Conservation (phyloP, 495 filamentous ascomycete genomes). For the Parathielavia hyrcaniae region DNA sequence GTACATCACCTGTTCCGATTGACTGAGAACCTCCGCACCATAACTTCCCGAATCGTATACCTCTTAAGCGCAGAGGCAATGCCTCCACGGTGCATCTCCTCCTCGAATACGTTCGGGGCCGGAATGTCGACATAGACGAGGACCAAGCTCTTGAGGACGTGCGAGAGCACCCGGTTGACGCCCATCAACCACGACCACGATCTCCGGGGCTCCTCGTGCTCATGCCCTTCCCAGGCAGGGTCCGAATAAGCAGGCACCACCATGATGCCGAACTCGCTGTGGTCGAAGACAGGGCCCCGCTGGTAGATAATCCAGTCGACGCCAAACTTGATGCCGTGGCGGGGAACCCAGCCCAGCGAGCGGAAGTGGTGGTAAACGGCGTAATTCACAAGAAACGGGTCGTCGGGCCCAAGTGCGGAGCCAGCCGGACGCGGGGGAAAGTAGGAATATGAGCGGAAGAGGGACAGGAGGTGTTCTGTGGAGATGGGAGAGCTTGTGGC, state of each 20-base stretch:
- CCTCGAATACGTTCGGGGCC: constrained; percentile 49
- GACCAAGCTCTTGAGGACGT: constrained; percentile 82
- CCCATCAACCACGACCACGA: constrained; percentile 93
- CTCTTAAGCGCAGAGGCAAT: constrained; percentile 57
- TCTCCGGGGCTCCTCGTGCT: constrained; percentile 39
- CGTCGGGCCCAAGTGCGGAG: constrained; percentile 53
- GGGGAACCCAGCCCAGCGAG: constrained; percentile 92
- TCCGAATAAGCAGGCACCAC: constrained; percentile 77
- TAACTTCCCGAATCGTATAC: constrained; percentile 77
- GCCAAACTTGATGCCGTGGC: constrained; percentile 89
- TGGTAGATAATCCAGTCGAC: constrained; percentile 92
- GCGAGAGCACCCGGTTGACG: constrained; percentile 81
- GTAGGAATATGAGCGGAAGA: constrained; percentile 63
- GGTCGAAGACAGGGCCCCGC: constrained; percentile 87
- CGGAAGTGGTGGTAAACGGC: constrained; percentile 94
- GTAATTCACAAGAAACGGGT: constrained; percentile 81
- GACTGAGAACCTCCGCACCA: constrained; percentile 72
- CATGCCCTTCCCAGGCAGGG: constrained; percentile 59
- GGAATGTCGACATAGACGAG: constrained; percentile 89
- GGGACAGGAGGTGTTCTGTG: constrained; percentile 50
- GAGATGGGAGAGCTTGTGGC: constrained; percentile 44
- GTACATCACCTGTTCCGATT: constrained; percentile 57
- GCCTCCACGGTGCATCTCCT: constrained; percentile 41
- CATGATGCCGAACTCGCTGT: constrained; percentile 85
- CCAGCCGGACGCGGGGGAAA: constrained; percentile 50